Evolutionary conservation across 2,329 filamentous ascomycete species (phyloP).

Genomic region (Colletotrichum limetticola): DNA sequence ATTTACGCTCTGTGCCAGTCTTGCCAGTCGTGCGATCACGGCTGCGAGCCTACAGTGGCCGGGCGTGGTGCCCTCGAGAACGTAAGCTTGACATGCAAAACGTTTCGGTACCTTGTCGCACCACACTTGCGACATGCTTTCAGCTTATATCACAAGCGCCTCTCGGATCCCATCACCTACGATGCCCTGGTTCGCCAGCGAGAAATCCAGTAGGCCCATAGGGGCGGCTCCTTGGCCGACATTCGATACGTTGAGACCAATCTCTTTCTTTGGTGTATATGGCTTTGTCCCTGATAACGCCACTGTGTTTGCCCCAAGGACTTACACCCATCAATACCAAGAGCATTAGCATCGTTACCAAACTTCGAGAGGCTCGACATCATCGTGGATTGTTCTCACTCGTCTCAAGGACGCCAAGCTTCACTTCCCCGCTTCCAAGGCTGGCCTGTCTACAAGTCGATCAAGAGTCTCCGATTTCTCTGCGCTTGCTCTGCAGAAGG

Average conservation of each 20-base stretch:
- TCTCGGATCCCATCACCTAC: too few relatives aligned
- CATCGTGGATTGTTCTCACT: neutral
- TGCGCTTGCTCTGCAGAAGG: too few relatives aligned
- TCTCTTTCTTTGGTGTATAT: neutral
- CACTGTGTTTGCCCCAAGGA: neutral
- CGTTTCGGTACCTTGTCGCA: neutral
- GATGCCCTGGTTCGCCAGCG: too few relatives aligned
- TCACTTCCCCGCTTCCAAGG: too few relatives aligned
- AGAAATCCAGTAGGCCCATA: too few relatives aligned
- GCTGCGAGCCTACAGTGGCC: too few relatives aligned
- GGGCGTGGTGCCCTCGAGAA: too few relatives aligned
- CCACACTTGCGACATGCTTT: neutral
- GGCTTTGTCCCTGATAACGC: neutral
- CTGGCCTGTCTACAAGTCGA: too few relatives aligned
- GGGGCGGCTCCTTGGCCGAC: neutral
- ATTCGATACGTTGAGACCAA: neutral
- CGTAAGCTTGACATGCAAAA: neutral
- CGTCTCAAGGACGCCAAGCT: too few relatives aligned
- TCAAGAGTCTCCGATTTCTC: too few relatives aligned
- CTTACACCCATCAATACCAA: neutral
- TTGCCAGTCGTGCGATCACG: too few relatives aligned
- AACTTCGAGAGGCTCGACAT: neutral
- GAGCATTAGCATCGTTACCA: neutral
- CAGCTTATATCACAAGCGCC: neutral
- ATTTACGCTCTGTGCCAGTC: too few relatives aligned